These are phyloP conservation scores for Dactylonectria macrodidyma DNA, from an alignment of 2,329 filamentous ascomycete genomes.

Conservation along the genomic window DNA sequence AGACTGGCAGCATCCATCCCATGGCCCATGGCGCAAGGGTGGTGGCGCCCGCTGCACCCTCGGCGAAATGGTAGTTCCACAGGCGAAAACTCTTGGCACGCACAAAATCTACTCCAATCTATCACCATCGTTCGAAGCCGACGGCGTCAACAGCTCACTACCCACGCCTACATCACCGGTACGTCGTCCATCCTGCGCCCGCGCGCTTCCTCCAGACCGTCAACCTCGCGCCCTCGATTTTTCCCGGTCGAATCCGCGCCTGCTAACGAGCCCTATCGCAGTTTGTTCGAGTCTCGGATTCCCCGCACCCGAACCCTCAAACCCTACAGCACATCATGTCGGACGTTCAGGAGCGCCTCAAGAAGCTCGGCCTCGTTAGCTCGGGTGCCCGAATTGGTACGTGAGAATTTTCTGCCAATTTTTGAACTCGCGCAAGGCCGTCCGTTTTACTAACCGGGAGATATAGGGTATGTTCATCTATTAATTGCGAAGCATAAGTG, in stretches of 20 bases:
- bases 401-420: conserved; percentile 53
- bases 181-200: conserved; percentile 45
- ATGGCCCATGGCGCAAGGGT: conserved; percentile 43
- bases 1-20: conserved; percentile 34
- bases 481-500: conserved; percentile 29
- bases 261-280: conserved; percentile 49
- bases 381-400: conserved; percentile 75
- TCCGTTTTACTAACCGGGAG: conserved; percentile 33
- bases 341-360: conserved; percentile 72
- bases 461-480: conserved; percentile 55
- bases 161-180: conserved; percentile 54
- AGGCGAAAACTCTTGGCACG: conserved; percentile 62
- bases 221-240: conserved; percentile 37
- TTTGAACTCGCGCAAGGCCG: conserved; percentile 1
- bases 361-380: conserved; percentile 65
- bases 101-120: conserved; percentile 60
- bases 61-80: conserved; percentile 58
- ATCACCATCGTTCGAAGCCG: conserved; percentile 53
- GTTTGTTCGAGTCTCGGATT: conserved; percentile 49
- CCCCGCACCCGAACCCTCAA: conserved; percentile 48
- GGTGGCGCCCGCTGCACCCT: conserved; percentile 37
- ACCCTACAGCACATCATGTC: conserved; percentile 61
- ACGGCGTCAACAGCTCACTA: conserved; percentile 56
- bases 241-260: conserved; percentile 39
- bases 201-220: conserved; percentile 34